Evolutionary conservation across 768 basidiomycete species (phyloP).

Genomic region (Jaapia argillacea): DNA sequence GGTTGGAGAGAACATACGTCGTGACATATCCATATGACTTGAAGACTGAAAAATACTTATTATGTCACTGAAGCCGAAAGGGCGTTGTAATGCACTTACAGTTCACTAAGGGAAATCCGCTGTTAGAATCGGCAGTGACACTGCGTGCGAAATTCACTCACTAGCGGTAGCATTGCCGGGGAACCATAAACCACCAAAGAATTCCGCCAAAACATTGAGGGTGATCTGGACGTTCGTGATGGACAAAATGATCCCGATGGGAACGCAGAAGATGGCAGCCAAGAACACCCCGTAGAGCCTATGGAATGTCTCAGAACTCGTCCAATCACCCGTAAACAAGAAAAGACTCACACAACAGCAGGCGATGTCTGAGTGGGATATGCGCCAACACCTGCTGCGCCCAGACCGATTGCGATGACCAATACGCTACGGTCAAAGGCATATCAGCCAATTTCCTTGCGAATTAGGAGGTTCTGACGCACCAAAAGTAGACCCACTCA

Average conservation of each 20-base stretch:
- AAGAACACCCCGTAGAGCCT: slow-evolving; percentile 13
- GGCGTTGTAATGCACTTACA: background rate
- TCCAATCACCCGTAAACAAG: too few relatives aligned
- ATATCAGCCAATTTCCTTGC: background rate
- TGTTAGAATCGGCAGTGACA: background rate
- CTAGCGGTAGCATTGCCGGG: slow-evolving; percentile 24
- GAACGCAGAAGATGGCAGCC: slow-evolving; percentile 16
- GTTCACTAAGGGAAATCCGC: background rate
- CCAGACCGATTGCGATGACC: slow-evolving; percentile 19
- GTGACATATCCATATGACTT: slow-evolving; percentile 25
- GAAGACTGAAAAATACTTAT: slow-evolving; percentile 10
- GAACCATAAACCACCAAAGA: slow-evolving; percentile 24
- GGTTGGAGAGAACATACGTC: slow-evolving; percentile 3
- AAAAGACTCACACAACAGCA: slow-evolving; percentile 10
- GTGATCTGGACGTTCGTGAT: slow-evolving; percentile 26
- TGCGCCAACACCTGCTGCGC: slow-evolving; percentile 18
- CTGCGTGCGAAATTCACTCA: slow-evolving; percentile 7
- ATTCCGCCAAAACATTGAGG: slow-evolving; percentile 28
- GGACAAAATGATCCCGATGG: slow-evolving; percentile 22
- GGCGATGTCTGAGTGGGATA: slow-evolving; percentile 24
- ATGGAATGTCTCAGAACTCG: background rate
- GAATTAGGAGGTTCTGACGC: too few relatives aligned
- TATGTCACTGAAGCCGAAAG: background rate
- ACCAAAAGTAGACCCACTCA: slow-evolving; percentile 48
- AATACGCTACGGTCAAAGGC: slow-evolving; percentile 12